These are phyloP conservation scores for Pascua guehoae DNA, from an alignment of 1,284 basidiomycete genomes.

Conservation along the genomic window DNA sequence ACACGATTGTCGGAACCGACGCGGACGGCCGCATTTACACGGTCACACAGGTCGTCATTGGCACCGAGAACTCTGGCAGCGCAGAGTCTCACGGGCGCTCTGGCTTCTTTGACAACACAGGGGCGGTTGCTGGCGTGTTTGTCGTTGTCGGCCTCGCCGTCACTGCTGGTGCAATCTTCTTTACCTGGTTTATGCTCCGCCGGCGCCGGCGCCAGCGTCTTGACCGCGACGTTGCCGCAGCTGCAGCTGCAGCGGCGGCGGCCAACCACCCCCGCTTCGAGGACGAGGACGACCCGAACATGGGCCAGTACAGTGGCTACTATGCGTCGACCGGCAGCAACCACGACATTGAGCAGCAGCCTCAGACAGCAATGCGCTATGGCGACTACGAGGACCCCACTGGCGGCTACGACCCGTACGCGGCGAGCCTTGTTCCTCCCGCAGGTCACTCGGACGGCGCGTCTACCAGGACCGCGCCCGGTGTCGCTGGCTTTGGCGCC, in stretches of 20 bases:
- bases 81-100: slow-evolving; percentile 16
- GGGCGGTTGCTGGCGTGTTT: slow-evolving; percentile 50
- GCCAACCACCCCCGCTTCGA: slow-evolving; percentile 39
- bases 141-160: slow-evolving; percentile 48
- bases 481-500: slow-evolving; percentile 35
- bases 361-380: slow-evolving; percentile 29
- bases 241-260: slow-evolving; percentile 47
- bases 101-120: slow-evolving; percentile 48
- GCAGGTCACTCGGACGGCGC: slow-evolving; percentile 19
- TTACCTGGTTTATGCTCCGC: slow-evolving; percentile 45
- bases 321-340: slow-evolving; percentile 30
- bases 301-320: slow-evolving; percentile 45
- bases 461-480: slow-evolving; percentile 33
- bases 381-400: slow-evolving; percentile 44
- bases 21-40: slow-evolving; percentile 29
- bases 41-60: slow-evolving; percentile 39
- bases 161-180: slow-evolving; percentile 42
- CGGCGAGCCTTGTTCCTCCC: slow-evolving; percentile 24
- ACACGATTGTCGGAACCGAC: slow-evolving; percentile 19
- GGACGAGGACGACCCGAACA: slow-evolving; percentile 47
- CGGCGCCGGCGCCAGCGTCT: slow-evolving; percentile 45
- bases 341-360: slow-evolving; percentile 12
- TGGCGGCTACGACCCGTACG: slow-evolving; percentile 49
- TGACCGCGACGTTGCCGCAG: slow-evolving; percentile 50
- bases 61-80: slow-evolving; percentile 25